phyloP scores from a whole-genome alignment of 2,329 filamentous ascomycete species.

The Xenoacremonium recifei region DNA sequence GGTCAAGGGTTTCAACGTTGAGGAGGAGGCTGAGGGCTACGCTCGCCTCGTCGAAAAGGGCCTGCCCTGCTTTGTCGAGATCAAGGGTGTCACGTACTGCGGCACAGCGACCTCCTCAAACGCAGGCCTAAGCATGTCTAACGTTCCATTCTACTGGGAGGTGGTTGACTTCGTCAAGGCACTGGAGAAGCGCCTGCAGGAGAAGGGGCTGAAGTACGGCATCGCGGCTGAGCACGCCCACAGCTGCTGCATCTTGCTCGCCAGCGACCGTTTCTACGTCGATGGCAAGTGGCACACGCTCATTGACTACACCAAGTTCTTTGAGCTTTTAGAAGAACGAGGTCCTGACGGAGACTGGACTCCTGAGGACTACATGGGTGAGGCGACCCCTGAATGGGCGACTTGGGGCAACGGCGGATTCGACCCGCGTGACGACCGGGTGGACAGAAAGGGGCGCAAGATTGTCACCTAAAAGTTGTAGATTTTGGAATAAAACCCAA shows the following conservation, averaged over 20 bases:
- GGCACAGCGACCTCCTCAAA: slow-evolving; percentile 82
- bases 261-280: slow-evolving; percentile 74
- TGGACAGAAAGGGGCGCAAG: slow-evolving; percentile 80
- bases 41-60: slow-evolving; percentile 83
- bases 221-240: slow-evolving; percentile 95
- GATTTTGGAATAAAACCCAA: slow-evolving; percentile 1
- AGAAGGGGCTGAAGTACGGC: slow-evolving; percentile 76
- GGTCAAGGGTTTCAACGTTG: slow-evolving; percentile 97
- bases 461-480: slow-evolving; percentile 39
- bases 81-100: slow-evolving; percentile 97
- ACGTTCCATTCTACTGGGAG: slow-evolving; percentile 94
- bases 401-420: slow-evolving; percentile 94
- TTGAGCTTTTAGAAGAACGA: slow-evolving; percentile 73
- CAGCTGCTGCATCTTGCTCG: slow-evolving; percentile 87
- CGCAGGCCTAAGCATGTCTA: slow-evolving; percentile 92
- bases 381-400: slow-evolving; percentile 87
- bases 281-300: slow-evolving; percentile 84
- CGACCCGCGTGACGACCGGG: slow-evolving; percentile 83
- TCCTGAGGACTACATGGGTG: slow-evolving; percentile 88
- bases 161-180: slow-evolving; percentile 79
- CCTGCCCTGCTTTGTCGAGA: slow-evolving; percentile 87
- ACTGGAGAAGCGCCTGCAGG: slow-evolving; percentile 66
- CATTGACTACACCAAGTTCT: slow-evolving; percentile 90
- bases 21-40: slow-evolving; percentile 88
- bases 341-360: slow-evolving; percentile 66